Percentiles rank a stretch among this genome's conserved stretches.
These are phyloP conservation scores for Botrytis medusae DNA, from an alignment of 2,329 filamentous ascomycete species.

Conservation along the genomic window DNA sequence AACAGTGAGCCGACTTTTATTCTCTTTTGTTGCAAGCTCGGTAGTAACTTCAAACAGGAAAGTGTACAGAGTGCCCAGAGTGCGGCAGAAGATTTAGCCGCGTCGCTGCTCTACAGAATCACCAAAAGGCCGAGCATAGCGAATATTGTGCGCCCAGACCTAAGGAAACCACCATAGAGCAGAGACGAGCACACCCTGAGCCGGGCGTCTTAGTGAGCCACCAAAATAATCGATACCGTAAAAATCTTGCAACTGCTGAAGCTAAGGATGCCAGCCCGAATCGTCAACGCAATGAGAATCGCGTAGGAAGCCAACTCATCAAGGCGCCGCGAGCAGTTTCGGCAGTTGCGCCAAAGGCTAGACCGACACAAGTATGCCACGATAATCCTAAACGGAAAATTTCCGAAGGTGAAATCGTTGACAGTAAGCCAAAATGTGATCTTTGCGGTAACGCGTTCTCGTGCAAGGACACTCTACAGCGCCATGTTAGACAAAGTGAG, in stretches of 20 bases:
- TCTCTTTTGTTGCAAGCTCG: too few species aligned
- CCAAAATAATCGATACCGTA: background rate
- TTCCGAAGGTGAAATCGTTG: background rate
- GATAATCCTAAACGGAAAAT: background rate
- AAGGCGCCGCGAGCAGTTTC: background rate
- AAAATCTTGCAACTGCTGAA: background rate
- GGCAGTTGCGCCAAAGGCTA: background rate
- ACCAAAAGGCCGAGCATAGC: background rate
- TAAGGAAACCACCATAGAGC: background rate
- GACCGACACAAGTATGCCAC: background rate
- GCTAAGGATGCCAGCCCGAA: background rate
- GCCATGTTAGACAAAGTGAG: background rate
- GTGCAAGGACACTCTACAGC: background rate
- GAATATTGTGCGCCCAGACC: background rate
- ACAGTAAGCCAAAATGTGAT: background rate
- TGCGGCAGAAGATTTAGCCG: slow-evolving; percentile 1
- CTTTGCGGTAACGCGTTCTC: background rate
- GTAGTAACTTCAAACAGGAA: background rate
- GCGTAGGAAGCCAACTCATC: background rate
- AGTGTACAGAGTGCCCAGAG: slow-evolving; percentile 1
- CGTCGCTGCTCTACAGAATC: background rate
- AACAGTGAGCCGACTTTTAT: background rate
- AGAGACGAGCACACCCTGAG: background rate
- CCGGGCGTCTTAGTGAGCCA: background rate
- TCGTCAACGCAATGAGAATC: background rate